A percentile compares a stretch with the other conserved stretches of the same genome.
Conservation (phyloP, 352 stramenopile species). For the Lagenidium giganteum region DNA sequence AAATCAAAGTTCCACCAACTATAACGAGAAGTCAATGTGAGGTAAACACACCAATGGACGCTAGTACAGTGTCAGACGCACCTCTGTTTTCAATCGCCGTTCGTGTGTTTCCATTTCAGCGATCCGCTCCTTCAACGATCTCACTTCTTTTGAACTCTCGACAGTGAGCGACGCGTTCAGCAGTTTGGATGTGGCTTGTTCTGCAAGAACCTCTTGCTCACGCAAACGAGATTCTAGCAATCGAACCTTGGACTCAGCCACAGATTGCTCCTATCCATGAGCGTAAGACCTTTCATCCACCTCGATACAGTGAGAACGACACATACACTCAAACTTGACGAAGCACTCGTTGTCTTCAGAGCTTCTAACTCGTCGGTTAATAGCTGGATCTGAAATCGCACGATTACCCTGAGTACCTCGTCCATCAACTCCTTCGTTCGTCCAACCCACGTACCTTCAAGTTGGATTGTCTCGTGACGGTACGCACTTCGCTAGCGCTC, state of each 20-base stretch:
- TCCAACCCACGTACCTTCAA: slow-evolving; percentile 51
- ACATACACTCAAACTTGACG: slow-evolving; percentile 7
- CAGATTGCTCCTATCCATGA: slow-evolving; percentile 33
- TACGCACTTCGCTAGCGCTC: slow-evolving; percentile 34
- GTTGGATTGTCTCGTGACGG: slow-evolving; percentile 32
- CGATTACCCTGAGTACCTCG: too few species aligned
- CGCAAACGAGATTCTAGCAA: slow-evolving; percentile 58
- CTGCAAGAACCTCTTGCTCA: slow-evolving; percentile 49
- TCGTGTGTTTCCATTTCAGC: slow-evolving; percentile 52
- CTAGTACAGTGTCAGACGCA: slow-evolving; percentile 1
- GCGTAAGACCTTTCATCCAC: slow-evolving; percentile 7
- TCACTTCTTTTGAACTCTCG: slow-evolving; percentile 41
- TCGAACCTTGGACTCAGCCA: slow-evolving; percentile 62
- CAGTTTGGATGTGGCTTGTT: slow-evolving; percentile 34
- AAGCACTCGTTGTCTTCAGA: slow-evolving; percentile 11
- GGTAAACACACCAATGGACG: neutral
- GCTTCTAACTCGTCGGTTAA: slow-evolving; percentile 54
- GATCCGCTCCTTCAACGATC: slow-evolving; percentile 54
- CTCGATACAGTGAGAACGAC: neutral
- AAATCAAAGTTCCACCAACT: slow-evolving; percentile 67
- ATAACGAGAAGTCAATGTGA: neutral
- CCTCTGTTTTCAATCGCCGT: slow-evolving; percentile 68
- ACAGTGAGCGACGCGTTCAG: slow-evolving; percentile 40
- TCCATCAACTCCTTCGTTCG: too few species aligned
- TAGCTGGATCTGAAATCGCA: slow-evolving; percentile 53